Conservation (phyloP, 139 green algal genomes). For the Yamagishiella unicocca region DNA sequence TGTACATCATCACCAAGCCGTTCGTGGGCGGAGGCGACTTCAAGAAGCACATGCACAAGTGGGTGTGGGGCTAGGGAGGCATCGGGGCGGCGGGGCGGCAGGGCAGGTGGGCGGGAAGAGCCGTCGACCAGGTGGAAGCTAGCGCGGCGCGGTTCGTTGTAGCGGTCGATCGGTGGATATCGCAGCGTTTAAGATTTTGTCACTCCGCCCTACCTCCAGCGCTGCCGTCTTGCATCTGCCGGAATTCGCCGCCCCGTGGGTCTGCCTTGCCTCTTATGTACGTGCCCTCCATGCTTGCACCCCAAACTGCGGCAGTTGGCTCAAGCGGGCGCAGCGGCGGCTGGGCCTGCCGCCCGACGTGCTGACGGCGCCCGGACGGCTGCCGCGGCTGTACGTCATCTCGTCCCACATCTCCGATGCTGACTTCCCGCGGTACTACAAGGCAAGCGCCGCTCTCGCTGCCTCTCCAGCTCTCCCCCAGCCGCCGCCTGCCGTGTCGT, state of each 20-base stretch:
- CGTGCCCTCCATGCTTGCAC: no score
- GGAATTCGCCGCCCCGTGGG: no score
- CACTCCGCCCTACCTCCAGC: no score
- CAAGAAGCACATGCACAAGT: constrained; percentile 48
- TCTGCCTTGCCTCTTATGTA: no score
- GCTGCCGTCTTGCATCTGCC: no score
- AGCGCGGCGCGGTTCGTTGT: no score
- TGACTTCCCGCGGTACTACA: constrained; percentile 67
- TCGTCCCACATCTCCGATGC: constrained; percentile 57
- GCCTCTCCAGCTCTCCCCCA: no score
- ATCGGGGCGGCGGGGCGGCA: not conserved
- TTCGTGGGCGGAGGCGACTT: constrained; percentile 57
- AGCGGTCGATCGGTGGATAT: no score
- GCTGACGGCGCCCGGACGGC: not conserved
- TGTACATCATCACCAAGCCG: constrained; percentile 75
- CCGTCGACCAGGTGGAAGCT: no score
- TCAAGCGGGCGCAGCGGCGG: not conserved
- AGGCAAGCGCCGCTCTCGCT: not conserved
- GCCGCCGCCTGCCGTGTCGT: no score
- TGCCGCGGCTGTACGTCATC: constrained; percentile 71
- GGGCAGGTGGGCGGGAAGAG: no score
- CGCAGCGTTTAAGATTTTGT: no score
- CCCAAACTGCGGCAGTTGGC: constrained; percentile 7
- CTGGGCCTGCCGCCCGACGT: constrained; percentile 41
- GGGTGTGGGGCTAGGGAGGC: not conserved